Conservation (phyloP, 1,139 yeast genomes). For the Blastobotrys raffinosifermentans region DNA sequence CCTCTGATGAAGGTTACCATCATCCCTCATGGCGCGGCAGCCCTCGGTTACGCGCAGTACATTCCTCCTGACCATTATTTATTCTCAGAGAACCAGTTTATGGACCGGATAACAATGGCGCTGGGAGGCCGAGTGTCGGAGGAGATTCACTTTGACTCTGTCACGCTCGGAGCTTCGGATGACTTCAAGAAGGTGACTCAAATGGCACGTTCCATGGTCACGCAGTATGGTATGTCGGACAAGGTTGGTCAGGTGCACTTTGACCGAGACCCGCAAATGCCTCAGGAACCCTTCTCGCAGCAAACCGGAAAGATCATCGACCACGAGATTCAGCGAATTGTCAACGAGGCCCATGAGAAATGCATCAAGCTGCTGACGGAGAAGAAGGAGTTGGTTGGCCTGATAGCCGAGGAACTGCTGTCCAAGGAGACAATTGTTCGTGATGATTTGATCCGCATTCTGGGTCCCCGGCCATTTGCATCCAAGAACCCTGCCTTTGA, state of each 20-base stretch:
- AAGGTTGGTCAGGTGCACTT: constrained; percentile 80
- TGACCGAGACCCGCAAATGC: constrained; percentile 50
- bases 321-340: constrained; percentile 74
- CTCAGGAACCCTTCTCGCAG: constrained; percentile 80
- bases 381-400: constrained; percentile 64
- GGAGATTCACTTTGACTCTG: constrained; percentile 82
- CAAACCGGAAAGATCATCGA: constrained; percentile 77
- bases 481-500: constrained; percentile 92
- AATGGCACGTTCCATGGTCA: constrained; percentile 90
- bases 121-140: constrained; percentile 95
- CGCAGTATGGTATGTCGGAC: constrained; percentile 83
- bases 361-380: constrained; percentile 63
- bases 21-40: constrained; percentile 95
- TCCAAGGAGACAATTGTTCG: constrained; percentile 82
- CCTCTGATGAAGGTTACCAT: constrained; percentile 92
- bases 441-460: constrained; percentile 78
- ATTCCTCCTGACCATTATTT: constrained; percentile 89
- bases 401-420: constrained; percentile 81
- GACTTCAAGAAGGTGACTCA: constrained; percentile 93
- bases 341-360: constrained; percentile 63
- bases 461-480: constrained; percentile 84
- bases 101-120: constrained; percentile 92
- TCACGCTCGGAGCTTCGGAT: constrained; percentile 93
- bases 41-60: constrained; percentile 96
- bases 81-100: constrained; percentile 67